phyloP scores from a whole-genome alignment of 345 rosid species.

The Arabidopsis suecica region DNA sequence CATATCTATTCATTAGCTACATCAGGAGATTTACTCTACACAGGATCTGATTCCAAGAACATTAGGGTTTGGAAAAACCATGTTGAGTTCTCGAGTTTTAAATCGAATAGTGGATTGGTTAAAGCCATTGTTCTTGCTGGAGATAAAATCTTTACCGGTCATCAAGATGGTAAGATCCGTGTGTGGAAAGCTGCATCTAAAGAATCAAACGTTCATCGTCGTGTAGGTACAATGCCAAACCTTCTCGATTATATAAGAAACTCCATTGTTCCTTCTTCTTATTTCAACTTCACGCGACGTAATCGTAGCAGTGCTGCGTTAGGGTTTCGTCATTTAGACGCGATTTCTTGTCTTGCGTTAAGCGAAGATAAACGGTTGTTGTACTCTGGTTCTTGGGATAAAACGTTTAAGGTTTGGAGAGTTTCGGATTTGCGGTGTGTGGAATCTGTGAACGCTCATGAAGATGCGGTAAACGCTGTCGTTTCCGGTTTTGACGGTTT shows the following conservation, averaged over 20 bases:
- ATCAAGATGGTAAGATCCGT: conserved; percentile 92
- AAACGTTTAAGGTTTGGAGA: conserved; percentile 87
- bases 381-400: conserved; percentile 92
- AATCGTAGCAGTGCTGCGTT: conserved; percentile 48
- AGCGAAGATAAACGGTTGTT: conserved; percentile 66
- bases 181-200: conserved; percentile 72
- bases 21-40: conserved; percentile 66
- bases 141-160: conserved; percentile 76
- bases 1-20: conserved; percentile 88
- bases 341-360: conserved; percentile 75
- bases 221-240: conserved; percentile 72
- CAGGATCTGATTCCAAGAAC: conserved; percentile 92
- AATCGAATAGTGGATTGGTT: conserved; percentile 82
- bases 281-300: conserved; percentile 55
- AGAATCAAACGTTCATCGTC: conserved; percentile 54
- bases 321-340: conserved; percentile 75
- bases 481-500: conserved; percentile 78
- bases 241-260: conserved; percentile 61
- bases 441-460: conserved; percentile 79
- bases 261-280: conserved; percentile 66
- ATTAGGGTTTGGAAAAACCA: conserved; percentile 90
- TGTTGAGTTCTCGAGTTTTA: conserved; percentile 73
- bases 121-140: conserved; percentile 75
- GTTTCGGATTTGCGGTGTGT: conserved; percentile 68
- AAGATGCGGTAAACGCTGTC: conserved; percentile 78